Evolutionary conservation across 768 basidiomycete genomes (phyloP), one percentile per base, ranked within the genome.

Genomic region (Saitozyma podzolica): DNA sequence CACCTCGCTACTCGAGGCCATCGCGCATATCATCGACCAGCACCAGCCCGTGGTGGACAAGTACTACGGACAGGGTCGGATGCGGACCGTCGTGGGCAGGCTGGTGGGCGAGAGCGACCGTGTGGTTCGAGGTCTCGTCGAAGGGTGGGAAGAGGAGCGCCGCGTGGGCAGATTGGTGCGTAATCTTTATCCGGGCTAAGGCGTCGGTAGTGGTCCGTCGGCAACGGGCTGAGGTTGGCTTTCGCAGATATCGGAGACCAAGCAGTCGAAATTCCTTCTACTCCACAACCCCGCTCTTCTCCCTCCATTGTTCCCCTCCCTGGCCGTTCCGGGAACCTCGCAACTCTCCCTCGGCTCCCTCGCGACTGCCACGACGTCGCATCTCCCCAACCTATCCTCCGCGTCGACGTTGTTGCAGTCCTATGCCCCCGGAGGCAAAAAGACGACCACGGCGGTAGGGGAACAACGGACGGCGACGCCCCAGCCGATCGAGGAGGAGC

Each of bases 21-120:
- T 99, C 55, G 96, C 94, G 0, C 86, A 91, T 83, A 92, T 99
- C 66, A 88, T 99, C 19, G 92, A 95, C 71, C 96, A 99, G 73
- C 96, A 99, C 75, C 95, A 96, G 68, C 91, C 92, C 2, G 87
- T 99, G 6, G 94, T 99, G 0, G 95, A 97, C 75, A 98, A 96
- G 80, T 98, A 99, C 80, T 99, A 99, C 72, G 96, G 96, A 0
- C 69, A 78, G 9, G 90, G 92, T 0, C 89, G 89, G 77, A 98
- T 98, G 95, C 81, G 83, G 48, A 84, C 80, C 42, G 92, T 95
- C 11, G 85, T 93, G 2, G 67, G 63, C 2, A 84, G 87, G 49
- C 82, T 99, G 8, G 79, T 96, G 53, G 85, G 87, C 60, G 94
- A 98, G 75, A 90, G 90, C 58, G 95, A 97, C 78, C 83, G 87